Base-by-base conservation (phyloP, 1,284 basidiomycete species). In the Cutaneotrichosporon sp. region DNA sequence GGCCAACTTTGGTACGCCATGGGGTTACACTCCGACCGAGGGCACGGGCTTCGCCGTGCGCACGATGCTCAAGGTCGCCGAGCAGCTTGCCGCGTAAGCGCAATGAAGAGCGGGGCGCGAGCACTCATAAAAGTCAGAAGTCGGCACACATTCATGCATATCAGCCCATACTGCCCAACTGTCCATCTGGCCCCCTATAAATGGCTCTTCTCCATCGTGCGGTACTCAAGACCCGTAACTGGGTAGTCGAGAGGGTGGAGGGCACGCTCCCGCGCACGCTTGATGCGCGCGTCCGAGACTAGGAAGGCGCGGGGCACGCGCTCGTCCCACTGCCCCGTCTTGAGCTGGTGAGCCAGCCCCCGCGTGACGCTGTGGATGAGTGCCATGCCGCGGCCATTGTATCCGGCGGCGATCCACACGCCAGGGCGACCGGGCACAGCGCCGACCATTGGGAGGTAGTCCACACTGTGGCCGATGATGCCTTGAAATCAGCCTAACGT, bases 401-500 rank as follows among this genome's bases (percentile, higher is more conserved):
- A 64, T 2, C 63, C 63, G 3, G 51, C 56, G 0, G 59, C 49
- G 7, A 57, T 64, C 49, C 61, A 74, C 5, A 74, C 62, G 0
- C 68, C 68, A 1, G 56, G 53, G 21, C 68, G 61, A 14, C 64
- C 66, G 3, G 71, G 72, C 0, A 75, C 60, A 0, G 31, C 46
- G 4, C 73, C 73, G 13, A 74, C 65, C 46, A 76, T 65, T 13
- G 73, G 74, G 8, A 72, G 58, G n/a, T 61, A 61, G 65, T 76
- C 70, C 18, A 69, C 63, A 0, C 70, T 69, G 47, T 70, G 69
- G 32, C 67, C 67, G 61, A 71, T 68, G 64, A 76, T 49, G 56
- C 59, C 59, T 60, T 60, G 8, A 4, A 4, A 50, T 60, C 8
- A 51, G 32, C 42, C 13, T n/a, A 16, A 2, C 32, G 14, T 8